Evolutionary conservation across 2,329 filamentous ascomycete species (phyloP).

Genomic region (Colletotrichum sp.): DNA sequence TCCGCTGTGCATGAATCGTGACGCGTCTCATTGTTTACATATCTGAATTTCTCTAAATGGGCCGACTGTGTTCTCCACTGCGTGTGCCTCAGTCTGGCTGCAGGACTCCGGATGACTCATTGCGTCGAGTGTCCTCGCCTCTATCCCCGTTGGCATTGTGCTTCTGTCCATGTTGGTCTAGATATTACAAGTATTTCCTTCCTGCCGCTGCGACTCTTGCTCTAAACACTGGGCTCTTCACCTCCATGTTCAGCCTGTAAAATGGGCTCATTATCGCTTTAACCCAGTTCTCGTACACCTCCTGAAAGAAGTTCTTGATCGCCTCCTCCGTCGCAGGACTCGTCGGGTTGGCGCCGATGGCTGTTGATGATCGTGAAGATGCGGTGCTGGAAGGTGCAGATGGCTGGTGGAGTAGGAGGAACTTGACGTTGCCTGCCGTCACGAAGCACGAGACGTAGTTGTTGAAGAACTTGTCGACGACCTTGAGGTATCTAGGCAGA

Average conservation of each 20-base stretch:
- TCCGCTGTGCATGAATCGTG: not conserved
- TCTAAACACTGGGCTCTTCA: constrained; percentile 87
- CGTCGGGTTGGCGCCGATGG: constrained; percentile 82
- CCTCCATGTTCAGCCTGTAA: constrained; percentile 83
- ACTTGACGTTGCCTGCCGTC: constrained; percentile 90
- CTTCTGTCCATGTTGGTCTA: not conserved
- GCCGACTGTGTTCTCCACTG: not conserved
- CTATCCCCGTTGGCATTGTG: not conserved
- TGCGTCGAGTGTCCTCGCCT: not conserved
- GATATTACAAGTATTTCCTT: constrained; percentile 80
- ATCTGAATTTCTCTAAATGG: not conserved
- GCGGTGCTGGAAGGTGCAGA: constrained; percentile 41
- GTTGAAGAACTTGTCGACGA: constrained; percentile 95
- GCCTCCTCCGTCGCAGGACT: constrained; percentile 94
- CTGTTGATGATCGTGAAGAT: constrained; percentile 65
- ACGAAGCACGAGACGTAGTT: constrained; percentile 95
- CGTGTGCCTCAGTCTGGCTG: not conserved
- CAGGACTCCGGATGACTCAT: not conserved
- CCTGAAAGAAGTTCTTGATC: constrained; percentile 90
- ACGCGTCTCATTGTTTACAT: not conserved
- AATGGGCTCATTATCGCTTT: constrained; percentile 99
- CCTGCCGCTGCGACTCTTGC: constrained; percentile 83
- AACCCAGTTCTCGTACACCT: constrained; percentile 96
- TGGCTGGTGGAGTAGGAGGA: constrained; percentile 91
- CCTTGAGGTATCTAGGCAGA: constrained; percentile 82